Conservation (phyloP, 169 alveolate species). For the Pseudocohnilembus persalinus region DNA sequence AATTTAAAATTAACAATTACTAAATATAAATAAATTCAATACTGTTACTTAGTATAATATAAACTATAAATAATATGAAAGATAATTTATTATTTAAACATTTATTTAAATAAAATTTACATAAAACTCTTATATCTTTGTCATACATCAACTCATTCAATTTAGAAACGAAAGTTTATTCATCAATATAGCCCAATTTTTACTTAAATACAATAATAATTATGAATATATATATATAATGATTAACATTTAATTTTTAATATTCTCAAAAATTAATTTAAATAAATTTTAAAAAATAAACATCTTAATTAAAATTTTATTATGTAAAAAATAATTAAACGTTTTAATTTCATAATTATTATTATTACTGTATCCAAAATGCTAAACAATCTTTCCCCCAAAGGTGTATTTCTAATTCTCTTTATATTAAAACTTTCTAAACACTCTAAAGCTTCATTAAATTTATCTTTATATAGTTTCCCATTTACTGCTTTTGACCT, state of each 20-base stretch:
- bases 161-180: not conserved
- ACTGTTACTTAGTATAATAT: too few species aligned
- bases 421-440: slow-evolving; percentile 36
- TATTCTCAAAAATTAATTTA: not conserved
- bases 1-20: too few species aligned
- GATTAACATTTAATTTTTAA: not conserved
- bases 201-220: not conserved
- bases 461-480: slow-evolving; percentile 30
- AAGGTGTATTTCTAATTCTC: slow-evolving; percentile 39
- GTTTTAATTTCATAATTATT: not conserved
- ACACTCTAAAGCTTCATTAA: slow-evolving; percentile 43
- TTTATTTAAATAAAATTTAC: not conserved
- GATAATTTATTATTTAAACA: not conserved
- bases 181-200: not conserved
- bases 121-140: slow-evolving; percentile 17
- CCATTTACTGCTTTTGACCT: slow-evolving; percentile 19
- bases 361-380: slow-evolving; percentile 33
- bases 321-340: not conserved
- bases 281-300: not conserved
- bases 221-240: too few species aligned
- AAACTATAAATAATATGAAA: not conserved
- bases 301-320: not conserved
- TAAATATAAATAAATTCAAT: too few species aligned
- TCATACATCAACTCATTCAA: slow-evolving; percentile 1
- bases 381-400: slow-evolving; percentile 28